Base-by-base conservation (phyloP, 208 protist species). In the Novymonas esmeraldas region DNA sequence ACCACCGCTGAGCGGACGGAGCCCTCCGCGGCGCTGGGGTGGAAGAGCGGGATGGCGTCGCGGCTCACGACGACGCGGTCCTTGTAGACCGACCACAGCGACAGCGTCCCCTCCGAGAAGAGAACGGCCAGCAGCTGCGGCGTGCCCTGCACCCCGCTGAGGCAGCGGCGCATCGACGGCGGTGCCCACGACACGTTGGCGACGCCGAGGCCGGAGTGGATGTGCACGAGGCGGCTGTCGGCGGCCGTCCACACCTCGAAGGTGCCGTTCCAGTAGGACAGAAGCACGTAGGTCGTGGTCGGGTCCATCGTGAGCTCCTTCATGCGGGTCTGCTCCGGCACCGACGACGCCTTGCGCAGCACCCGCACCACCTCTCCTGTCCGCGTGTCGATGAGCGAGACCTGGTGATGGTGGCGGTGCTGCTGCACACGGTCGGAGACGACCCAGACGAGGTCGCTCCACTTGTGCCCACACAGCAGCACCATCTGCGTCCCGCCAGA, bases 211-310 rank as follows among this genome's bases (percentile, higher is more conserved):
- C 85, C 86, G 46, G 79, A 77, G 77, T 89, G 83, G 20, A 83
- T 72, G 73, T 92, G 87, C 71, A 95, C 78, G 58, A 95, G 70
- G 13, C 77, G 67, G 49, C 70, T 64, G 29, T 79, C 79, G 54
- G 83, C 78, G 10, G 79, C 70, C 59, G 78, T 89, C 90, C 90
- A 95, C 10, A 95, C 82, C 67, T 95, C 90, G 66, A 95, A 95
- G 10, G 82, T 87, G 51, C 86, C 83, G 46, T 91, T 82, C 74
- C 77, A 78, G 77, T 87, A 95, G 6, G 73, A 67, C 3, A 93
- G 69, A 38, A 95, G 66, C 22, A 95, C 65, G 64, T 86, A 95
- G 11, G 66, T 81, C 36, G 66, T 57, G 20, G 67, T 78, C 11
- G 74, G 41, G 59, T 85, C 86, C 76, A 84, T 79, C 14, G 74